These are phyloP conservation scores for Solanum piurae DNA, from an alignment of 257 asterid genomes.

Conservation along the genomic window DNA sequence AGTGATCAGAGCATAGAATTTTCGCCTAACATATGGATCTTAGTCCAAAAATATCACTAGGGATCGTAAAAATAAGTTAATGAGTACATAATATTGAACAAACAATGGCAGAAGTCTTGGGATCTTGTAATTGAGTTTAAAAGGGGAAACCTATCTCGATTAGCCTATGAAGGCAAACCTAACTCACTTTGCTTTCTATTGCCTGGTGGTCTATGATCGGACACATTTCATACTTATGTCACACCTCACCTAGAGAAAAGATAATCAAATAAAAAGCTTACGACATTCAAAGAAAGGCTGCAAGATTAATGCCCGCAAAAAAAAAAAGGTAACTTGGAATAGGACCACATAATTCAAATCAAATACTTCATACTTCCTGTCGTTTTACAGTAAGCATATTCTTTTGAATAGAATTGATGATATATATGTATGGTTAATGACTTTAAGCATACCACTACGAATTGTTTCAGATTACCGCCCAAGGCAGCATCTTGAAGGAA, in stretches of 20 bases:
- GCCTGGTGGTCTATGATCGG: neutral
- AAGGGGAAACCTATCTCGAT: neutral
- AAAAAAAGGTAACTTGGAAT: neutral
- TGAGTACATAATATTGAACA: neutral
- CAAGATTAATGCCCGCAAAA: neutral
- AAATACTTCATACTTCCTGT: neutral
- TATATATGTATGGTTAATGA: neutral
- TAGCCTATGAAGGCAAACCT: neutral
- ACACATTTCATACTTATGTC: neutral
- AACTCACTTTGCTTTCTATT: neutral
- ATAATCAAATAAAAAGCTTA: neutral
- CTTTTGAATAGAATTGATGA: neutral
- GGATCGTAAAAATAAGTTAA: neutral
- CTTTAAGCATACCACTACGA: conserved; percentile 33
- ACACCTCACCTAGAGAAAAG: neutral
- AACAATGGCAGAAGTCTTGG: neutral
- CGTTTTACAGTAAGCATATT: neutral
- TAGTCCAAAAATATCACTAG: neutral
- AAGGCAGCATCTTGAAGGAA: conserved; percentile 59
- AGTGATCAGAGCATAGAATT: neutral
- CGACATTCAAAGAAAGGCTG: neutral
- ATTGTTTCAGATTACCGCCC: conserved; percentile 55
- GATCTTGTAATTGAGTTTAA: neutral
- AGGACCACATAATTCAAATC: neutral
- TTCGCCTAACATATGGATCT: neutral